Percentiles rank a stretch among this genome's conserved stretches.
Conservation (phyloP, 2,329 filamentous ascomycete species). For the Diplodia corticola region DNA sequence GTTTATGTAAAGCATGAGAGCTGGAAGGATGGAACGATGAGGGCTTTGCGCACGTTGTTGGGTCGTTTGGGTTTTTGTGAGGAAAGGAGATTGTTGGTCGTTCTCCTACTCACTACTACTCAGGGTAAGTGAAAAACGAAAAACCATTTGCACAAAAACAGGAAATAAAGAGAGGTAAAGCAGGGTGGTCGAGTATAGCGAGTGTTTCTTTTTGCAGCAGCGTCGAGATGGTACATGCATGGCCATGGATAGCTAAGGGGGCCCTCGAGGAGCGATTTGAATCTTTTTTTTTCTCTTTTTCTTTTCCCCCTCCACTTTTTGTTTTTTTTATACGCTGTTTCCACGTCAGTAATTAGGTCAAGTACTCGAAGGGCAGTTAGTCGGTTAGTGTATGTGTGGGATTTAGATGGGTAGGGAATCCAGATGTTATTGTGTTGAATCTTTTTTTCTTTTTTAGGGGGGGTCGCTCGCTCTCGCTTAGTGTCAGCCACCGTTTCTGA, state of each 20-base stretch:
- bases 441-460: not conserved
- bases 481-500: not conserved
- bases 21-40: no score
- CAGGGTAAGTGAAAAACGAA: not conserved
- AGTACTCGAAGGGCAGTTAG: not conserved
- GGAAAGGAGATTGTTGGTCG: no score
- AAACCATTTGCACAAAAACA: not conserved
- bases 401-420: not conserved
- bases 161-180: not conserved
- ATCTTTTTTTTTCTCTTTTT: not conserved
- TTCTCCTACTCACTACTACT: no score
- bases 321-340: not conserved
- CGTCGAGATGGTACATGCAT: not conserved
- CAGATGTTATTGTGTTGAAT: not conserved
- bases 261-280: not conserved
- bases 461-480: not conserved
- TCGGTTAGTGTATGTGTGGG: not conserved
- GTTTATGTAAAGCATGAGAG: no score
- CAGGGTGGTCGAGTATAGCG: not conserved
- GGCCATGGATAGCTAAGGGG: no score
- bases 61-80: no score
- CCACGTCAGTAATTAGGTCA: not conserved
- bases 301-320: not conserved
- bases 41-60: no score
- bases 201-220: not conserved